Evolutionary conservation across 1,284 basidiomycete species (phyloP), one percentile per base, ranked within the genome.

Genomic region (Irpex sp.): DNA sequence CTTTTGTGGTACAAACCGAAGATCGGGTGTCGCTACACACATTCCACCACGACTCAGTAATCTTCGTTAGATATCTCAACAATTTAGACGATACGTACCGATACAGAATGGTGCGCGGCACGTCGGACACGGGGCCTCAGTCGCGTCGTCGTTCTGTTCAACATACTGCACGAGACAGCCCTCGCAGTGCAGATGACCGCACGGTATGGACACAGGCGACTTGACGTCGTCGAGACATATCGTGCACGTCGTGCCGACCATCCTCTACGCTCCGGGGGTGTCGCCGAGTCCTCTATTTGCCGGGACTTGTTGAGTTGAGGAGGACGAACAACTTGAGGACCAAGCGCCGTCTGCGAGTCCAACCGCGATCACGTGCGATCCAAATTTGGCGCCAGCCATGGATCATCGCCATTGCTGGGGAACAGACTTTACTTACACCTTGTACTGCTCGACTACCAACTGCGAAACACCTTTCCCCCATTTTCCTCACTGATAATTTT

Each of bases 121-220:
- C 1, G 82, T 81, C 1, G 88, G 88, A 68, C 87, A 89, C 15
- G 77, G 67, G 67, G 81, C 75, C 62, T 73, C 72, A 65, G 75
- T 74, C 37, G 72, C 78, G 62, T 81, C 75, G 55, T 78, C 71
- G 15, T 77, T 76, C 4, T 78, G 72, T n/a, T 74, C 74, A 49
- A 86, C 80, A 66, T 85, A 77, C 31, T 73, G 68, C 1, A 76
- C 75, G 7, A 89, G 76, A 65, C 88, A 89, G 17, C 75, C 73
- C 60, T 81, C 81, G 73, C 87, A 89, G 69, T 85, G 84, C 15
- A 89, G 71, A 64, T 89, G 87, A 21, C 88, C 87, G 67, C 88
- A 90, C 1, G 87, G 88, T 1, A 83, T 78, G 54, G 77, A 82
- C 1, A 88, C 82, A 0, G 88, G 87, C 8, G 78, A 77, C 52